Conservation (phyloP, 2,329 filamentous ascomycete species). For the Cercospora sp. region DNA sequence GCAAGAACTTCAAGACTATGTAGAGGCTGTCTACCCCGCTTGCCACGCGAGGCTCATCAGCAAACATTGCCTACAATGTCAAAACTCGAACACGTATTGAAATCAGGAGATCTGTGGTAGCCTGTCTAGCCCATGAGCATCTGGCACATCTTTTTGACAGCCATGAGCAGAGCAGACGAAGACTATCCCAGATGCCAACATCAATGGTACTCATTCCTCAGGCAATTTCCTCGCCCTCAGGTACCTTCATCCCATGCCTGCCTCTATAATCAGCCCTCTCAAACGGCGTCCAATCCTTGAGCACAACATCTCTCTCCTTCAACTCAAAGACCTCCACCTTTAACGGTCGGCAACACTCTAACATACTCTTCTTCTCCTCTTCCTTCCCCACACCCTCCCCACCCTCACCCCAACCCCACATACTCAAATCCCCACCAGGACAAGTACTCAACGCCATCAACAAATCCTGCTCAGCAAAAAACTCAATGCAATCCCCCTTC, state of each 20-base stretch:
- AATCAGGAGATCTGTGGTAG: background rate
- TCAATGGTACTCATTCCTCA: background rate
- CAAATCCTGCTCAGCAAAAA: conserved; percentile 77
- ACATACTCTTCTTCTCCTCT: conserved; percentile 66
- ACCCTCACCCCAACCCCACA: conserved; percentile 74
- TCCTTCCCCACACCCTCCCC: conserved; percentile 54
- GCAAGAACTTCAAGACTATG: background rate
- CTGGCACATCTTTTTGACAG: background rate
- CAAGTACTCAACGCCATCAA: conserved; percentile 68
- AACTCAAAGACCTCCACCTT: conserved; percentile 70
- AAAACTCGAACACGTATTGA: background rate
- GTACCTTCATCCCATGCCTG: conserved; percentile 64
- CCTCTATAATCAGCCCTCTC: conserved; percentile 63
- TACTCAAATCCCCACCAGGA: conserved; percentile 76
- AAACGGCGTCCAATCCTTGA: conserved; percentile 65
- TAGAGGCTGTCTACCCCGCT: background rate
- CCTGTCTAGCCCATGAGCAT: background rate
- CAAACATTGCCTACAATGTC: background rate
- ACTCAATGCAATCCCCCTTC: conserved; percentile 65
- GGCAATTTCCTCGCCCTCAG: conserved; percentile 39
- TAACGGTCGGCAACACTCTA: conserved; percentile 70
- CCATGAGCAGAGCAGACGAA: background rate
- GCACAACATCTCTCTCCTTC: conserved; percentile 42
- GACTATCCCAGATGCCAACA: background rate
- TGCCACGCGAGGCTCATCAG: background rate